These are phyloP conservation scores for Phylloporus sp. DNA, from an alignment of 768 basidiomycete genomes.

Conservation along the genomic window DNA sequence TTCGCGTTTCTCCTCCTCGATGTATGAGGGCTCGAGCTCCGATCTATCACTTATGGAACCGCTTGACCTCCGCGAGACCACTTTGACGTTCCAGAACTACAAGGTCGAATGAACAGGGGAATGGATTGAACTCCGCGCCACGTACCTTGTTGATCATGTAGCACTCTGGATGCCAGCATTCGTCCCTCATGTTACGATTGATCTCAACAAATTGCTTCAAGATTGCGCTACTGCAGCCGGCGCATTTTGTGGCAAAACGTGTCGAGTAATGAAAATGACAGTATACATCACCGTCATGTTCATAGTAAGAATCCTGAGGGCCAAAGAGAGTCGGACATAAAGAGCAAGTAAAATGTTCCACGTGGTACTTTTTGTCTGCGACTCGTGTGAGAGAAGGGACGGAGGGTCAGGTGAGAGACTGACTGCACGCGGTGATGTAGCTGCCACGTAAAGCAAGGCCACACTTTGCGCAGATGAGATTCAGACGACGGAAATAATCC, in stretches of 20 bases:
- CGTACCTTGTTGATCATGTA: slow-evolving; percentile 99
- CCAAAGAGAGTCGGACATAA: slow-evolving; percentile 95
- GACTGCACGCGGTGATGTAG: slow-evolving; percentile 99
- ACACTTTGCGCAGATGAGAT: slow-evolving; percentile 96
- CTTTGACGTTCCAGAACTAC: slow-evolving; percentile 99
- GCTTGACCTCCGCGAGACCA: slow-evolving; percentile 69
- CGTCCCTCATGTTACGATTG: slow-evolving; percentile 95
- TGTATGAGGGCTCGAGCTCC: slow-evolving; percentile 50
- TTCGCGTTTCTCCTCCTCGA: slow-evolving; percentile 79
- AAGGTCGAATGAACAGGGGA: slow-evolving; percentile 10
- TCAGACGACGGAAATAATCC: slow-evolving; percentile 94
- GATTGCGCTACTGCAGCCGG: slow-evolving; percentile 95
- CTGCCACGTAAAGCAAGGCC: slow-evolving; percentile 91
- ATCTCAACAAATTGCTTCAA: slow-evolving; percentile 99
- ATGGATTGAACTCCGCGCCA: neutral
- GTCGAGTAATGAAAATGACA: slow-evolving; percentile 99
- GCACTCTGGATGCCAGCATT: slow-evolving; percentile 99
- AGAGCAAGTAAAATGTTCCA: slow-evolving; percentile 99
- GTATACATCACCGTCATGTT: slow-evolving; percentile 96
- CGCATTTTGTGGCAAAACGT: slow-evolving; percentile 97
- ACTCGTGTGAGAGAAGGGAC: slow-evolving; percentile 12
- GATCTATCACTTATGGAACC: slow-evolving; percentile 54
- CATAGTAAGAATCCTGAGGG: slow-evolving; percentile 98
- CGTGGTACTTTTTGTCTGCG: slow-evolving; percentile 95
- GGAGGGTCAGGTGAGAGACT: slow-evolving; percentile 30